Evolutionary conservation across 176 grass and related monocot genomes (phyloP).

Genomic region (Phyllostachys edulis): DNA sequence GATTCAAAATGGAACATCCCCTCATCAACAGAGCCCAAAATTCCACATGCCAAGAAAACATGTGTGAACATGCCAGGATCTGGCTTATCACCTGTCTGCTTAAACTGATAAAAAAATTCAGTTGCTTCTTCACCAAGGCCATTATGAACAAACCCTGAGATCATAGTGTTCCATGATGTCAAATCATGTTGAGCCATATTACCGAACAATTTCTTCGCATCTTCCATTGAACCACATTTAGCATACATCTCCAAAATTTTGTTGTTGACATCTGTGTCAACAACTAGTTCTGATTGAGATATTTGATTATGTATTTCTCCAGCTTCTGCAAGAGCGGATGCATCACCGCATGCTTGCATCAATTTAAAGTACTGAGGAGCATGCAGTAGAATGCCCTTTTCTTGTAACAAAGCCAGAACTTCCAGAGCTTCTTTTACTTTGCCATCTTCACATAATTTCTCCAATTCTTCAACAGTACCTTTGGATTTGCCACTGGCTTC

Average conservation of each 20-base stretch:
- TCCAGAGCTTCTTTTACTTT: constrained; percentile 83
- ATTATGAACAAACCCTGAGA: constrained; percentile 76
- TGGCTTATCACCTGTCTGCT: constrained; percentile 55
- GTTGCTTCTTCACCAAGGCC: constrained; percentile 80
- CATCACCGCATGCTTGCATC: constrained; percentile 78
- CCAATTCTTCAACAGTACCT: constrained; percentile 80
- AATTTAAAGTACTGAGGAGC: constrained; percentile 52
- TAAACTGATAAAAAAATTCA: constrained; percentile 67
- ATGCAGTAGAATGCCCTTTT: constrained; percentile 42
- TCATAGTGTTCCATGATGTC: constrained; percentile 80
- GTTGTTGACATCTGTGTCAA: constrained; percentile 65
- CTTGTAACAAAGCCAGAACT: constrained; percentile 51
- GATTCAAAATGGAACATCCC: no score
- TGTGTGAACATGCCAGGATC: constrained; percentile 72
- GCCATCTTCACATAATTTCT: constrained; percentile 65
- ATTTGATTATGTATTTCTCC: constrained; percentile 57
- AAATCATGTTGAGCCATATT: constrained; percentile 62
- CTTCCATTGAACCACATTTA: constrained; percentile 76
- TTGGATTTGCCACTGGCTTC: constrained; percentile 34
- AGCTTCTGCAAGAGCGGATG: constrained; percentile 56
- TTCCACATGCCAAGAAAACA: no score
- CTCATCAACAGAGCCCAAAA: constrained; percentile 77
- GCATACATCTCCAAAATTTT: constrained; percentile 86
- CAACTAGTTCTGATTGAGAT: constrained; percentile 37
- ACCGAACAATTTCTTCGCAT: constrained; percentile 73